These are phyloP conservation scores for Volutella citrinella DNA, from an alignment of 2,329 filamentous ascomycete genomes.

Conservation along the genomic window DNA sequence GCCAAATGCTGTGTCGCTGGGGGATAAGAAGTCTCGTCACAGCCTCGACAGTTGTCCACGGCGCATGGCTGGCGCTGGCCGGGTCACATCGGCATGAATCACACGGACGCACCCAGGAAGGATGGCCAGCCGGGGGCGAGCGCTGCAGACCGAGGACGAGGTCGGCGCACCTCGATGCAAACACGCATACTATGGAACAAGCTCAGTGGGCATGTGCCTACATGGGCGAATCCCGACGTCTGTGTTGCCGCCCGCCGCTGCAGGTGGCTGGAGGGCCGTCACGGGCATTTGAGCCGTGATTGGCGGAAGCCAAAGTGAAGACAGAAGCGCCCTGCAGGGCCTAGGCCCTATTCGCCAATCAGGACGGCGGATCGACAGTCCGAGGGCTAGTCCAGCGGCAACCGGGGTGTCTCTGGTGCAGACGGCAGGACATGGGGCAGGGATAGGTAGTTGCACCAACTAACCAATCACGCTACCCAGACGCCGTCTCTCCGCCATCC, in stretches of 20 bases:
- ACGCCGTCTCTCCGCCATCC: constrained; percentile 18
- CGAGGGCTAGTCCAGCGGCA: constrained; percentile 16
- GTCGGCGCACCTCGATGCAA: too few species aligned
- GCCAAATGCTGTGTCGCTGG: too few species aligned
- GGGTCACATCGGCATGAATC: too few species aligned
- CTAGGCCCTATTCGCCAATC: constrained; percentile 22
- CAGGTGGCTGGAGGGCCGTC: constrained; percentile 38
- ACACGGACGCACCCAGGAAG: too few species aligned
- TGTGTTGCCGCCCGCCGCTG: constrained; percentile 45
- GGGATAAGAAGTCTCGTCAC: too few species aligned
- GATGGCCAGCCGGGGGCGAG: too few species aligned
- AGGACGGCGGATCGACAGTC: constrained; percentile 16
- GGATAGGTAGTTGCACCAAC: too few species aligned
- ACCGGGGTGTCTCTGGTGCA: too few species aligned
- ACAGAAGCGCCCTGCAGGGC: constrained; percentile 20
- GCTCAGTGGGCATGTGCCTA: constrained; percentile 13
- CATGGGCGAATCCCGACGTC: constrained; percentile 31
- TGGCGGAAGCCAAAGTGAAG: constrained; percentile 30
- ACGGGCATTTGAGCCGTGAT: constrained; percentile 35
- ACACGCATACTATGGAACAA: constrained; percentile 8
- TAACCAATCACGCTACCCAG: constrained; percentile 18
- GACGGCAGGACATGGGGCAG: too few species aligned
- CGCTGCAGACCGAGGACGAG: too few species aligned
- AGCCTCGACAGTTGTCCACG: too few species aligned
- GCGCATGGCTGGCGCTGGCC: too few species aligned